Evolutionary conservation across 148 eudicot species (phyloP), one percentile per base, ranked within the genome.

Genomic region (Camellia sinensis): DNA sequence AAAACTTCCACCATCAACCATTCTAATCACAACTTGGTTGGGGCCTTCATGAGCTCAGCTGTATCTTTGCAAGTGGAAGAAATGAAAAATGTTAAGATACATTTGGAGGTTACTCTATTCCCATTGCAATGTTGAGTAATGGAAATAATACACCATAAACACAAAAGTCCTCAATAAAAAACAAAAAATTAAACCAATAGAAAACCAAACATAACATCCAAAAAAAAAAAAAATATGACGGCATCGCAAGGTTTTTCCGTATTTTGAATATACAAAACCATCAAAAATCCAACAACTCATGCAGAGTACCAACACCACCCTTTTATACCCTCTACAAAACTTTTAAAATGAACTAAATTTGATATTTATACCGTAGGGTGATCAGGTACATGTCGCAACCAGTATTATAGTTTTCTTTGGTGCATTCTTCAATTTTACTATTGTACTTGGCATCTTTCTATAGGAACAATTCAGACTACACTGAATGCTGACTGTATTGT

Each of bases 401-500:
- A 57, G 61, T 57, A 3, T 9, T 14, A 12, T 14, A 14, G 17
- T 11, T 57, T 57, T 57, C 61, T 48, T 14, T 0, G 8, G 61
- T 57, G 12, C 17, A 14, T 57, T 57, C 12, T 14, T 9, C 17
- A 29, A 29, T 29, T 29, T 29, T 29, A 29, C 61, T 0, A 10
- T 57, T 57, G 8, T 57, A 57, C 61, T 57, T 57, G 15, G 15
- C 61, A 57, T 57, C 61, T 57, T 57, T 57, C 13, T 6, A 14
- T 57, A 57, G 61, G 15, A 57, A 57, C 15, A 57, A 9, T 48
- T 94, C 88, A 95, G 37, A 95, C 94, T 57, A 92, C 90, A 85
- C 91, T 93, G 71, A 95, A 93, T 50, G 97, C 99, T 3, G 97
- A 92, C 53, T 92, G 97, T 73, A 95, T 63, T 14, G 94, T 88